Conservation (phyloP, 2,329 filamentous ascomycete species). For the Colletotrichum noveboracense region DNA sequence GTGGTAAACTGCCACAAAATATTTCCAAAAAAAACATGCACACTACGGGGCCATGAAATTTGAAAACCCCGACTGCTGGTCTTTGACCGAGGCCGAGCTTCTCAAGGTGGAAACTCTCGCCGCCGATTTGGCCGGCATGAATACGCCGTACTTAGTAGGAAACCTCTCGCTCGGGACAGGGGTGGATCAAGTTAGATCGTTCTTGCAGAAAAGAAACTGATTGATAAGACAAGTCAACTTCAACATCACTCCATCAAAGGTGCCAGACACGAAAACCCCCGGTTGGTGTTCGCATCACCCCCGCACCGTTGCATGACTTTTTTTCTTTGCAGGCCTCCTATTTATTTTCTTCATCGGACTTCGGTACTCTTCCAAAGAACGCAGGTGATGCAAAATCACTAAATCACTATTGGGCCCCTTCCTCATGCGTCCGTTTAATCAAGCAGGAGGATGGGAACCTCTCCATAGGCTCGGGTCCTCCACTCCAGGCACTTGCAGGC, state of each 20-base stretch:
- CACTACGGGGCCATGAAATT: not conserved
- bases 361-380: not conserved
- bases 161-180: not conserved
- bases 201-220: not conserved
- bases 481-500: not conserved
- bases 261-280: not conserved
- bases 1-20: not conserved
- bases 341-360: not conserved
- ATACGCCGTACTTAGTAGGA: not conserved
- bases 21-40: not conserved
- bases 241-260: not conserved
- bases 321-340: not conserved
- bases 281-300: constrained; percentile 1
- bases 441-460: not conserved
- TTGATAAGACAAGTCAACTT: not conserved
- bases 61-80: not conserved
- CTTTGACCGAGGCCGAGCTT: not conserved
- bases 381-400: not conserved
- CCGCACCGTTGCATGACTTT: not conserved
- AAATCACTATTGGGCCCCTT: not conserved
- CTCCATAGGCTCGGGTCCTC: not conserved
- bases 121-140: not conserved
- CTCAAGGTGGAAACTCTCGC: not conserved
- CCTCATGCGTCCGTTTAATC: not conserved
- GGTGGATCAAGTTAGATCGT: not conserved